These are phyloP conservation scores for Forsythia suspensa DNA, from an alignment of 257 asterid genomes.

Conservation along the genomic window DNA sequence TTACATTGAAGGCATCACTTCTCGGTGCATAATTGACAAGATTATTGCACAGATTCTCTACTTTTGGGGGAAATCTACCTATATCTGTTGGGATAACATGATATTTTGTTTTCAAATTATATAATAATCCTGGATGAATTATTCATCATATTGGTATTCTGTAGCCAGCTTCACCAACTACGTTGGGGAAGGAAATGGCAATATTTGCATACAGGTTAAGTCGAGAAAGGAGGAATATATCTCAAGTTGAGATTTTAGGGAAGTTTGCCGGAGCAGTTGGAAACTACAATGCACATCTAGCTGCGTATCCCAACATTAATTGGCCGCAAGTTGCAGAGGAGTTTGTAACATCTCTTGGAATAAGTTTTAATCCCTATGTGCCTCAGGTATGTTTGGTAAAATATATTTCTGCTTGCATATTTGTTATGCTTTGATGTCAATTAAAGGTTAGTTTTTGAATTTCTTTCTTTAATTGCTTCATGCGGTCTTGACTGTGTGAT, in stretches of 20 bases:
- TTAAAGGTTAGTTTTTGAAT: background rate
- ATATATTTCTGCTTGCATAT: background rate
- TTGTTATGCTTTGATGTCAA: background rate
- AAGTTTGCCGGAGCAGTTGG: conserved; percentile 64
- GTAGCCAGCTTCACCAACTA: conserved; percentile 60
- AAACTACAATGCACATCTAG: conserved; percentile 53
- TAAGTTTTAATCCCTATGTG: conserved; percentile 51
- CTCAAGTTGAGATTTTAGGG: conserved; percentile 41
- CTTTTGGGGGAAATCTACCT: background rate
- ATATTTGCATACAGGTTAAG: conserved; percentile 45
- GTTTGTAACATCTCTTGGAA: conserved; percentile 45
- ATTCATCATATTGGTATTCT: conserved; percentile 12
- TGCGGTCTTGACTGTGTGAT: background rate
- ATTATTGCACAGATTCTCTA: background rate
- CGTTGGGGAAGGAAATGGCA: conserved; percentile 62
- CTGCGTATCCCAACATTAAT: conserved; percentile 48
- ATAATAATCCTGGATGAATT: background rate
- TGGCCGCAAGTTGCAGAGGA: conserved; percentile 49
- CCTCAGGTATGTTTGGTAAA: conserved; percentile 37
- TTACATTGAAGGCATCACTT: background rate
- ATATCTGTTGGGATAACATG: background rate
- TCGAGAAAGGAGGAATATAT: conserved; percentile 32
- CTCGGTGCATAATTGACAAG: background rate
- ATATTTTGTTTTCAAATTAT: background rate
- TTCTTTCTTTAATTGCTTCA: background rate